Evolutionary conservation across 345 rosid genomes (phyloP), one percentile per base, ranked within the genome.

Genomic region (Arabidopsis arenosa): DNA sequence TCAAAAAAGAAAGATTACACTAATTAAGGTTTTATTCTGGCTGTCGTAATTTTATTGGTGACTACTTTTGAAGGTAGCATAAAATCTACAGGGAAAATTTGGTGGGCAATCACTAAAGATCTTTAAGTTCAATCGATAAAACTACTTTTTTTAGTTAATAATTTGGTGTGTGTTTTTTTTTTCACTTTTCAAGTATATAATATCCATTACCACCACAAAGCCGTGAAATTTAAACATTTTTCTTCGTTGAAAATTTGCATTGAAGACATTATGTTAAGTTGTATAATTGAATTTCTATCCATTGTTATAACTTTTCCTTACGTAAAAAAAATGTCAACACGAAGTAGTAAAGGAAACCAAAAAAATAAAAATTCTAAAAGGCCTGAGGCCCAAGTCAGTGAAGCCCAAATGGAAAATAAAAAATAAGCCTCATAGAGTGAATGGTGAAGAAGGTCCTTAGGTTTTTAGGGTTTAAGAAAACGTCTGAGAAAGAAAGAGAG

Each of bases 391-490:
- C 1, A 6, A 61, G 26, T 1, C 0, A 35, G 5, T 51, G 9
- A 72, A 39, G 68, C 68, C 61, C 68, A 48, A 9, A 10, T 5
- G 4, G 7, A 37, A 61, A 15, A 32, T 5, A 2, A n/a, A 21
- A 47, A 14, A 7, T 13, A 58, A 48, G 37, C 68, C 65, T 45
- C 35, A 32, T 32, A 67, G 30, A 10, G 30, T 7, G 21, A 48
- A 10, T 47, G 43, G 60, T 47, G 68, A 36, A 28, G 44, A 11
- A 66, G 21, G 17, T 15, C 14, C 14, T 12, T 13, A 37, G 18
- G 62, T 40, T 55, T 18, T 62, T 73, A 68, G 75, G 80, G 80
- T 77, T 77, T 77, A 74, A 74, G 75, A 28, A 73, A 62, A 30
- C 12, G 36, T 41, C 6, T 14, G 76, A 55, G n/a, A 47, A 49